A percentile compares a stretch with the other conserved stretches of the same genome.
These are phyloP conservation scores for Trichosporon coremiiforme DNA, from an alignment of 1,284 basidiomycete genomes.

Conservation along the genomic window DNA sequence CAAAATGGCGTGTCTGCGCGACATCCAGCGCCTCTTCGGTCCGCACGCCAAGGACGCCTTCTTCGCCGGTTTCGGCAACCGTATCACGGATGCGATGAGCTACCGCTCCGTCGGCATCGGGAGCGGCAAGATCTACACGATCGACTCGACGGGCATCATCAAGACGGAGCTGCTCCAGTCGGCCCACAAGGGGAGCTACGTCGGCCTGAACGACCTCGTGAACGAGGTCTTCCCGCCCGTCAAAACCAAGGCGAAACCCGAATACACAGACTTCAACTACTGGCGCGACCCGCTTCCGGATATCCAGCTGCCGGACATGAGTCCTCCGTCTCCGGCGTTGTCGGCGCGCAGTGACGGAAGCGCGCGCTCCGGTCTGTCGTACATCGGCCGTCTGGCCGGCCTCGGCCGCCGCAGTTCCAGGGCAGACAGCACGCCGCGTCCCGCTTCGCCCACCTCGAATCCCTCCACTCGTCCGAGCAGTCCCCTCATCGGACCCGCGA, in stretches of 20 bases:
- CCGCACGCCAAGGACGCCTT: constrained; percentile 69
- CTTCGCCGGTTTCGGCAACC: constrained; percentile 97
- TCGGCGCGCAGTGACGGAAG: constrained; percentile 87
- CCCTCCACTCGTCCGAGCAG: constrained; percentile 57
- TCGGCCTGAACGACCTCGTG: constrained; percentile 86
- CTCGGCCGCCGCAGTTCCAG: constrained; percentile 60
- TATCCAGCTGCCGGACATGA: constrained; percentile 81
- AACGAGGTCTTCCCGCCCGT: constrained; percentile 99
- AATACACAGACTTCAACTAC: constrained; percentile 96
- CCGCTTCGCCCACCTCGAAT: constrained; percentile 29
- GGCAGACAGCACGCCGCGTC: constrained; percentile 30
- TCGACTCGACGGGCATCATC: constrained; percentile 92
- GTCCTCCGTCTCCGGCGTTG: constrained; percentile 86
- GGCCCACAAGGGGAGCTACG: constrained; percentile 79
- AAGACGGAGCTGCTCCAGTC: constrained; percentile 96
- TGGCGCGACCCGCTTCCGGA: constrained; percentile 83
- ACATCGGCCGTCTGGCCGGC: constrained; percentile 78
- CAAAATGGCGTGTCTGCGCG: constrained; percentile 98
- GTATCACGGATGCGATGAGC: constrained; percentile 95
- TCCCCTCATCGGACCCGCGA: constrained; percentile 50
- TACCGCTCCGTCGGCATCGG: constrained; percentile 96
- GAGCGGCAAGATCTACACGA: constrained; percentile 94
- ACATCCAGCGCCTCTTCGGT: constrained; percentile 92
- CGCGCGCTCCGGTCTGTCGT: constrained; percentile 65
- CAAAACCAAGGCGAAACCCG: constrained; percentile 78